A percentile compares a stretch with the other conserved stretches of the same genome.
Conservation (phyloP, 75 land plant species). For the Pseudotsuga menziesii region DNA sequence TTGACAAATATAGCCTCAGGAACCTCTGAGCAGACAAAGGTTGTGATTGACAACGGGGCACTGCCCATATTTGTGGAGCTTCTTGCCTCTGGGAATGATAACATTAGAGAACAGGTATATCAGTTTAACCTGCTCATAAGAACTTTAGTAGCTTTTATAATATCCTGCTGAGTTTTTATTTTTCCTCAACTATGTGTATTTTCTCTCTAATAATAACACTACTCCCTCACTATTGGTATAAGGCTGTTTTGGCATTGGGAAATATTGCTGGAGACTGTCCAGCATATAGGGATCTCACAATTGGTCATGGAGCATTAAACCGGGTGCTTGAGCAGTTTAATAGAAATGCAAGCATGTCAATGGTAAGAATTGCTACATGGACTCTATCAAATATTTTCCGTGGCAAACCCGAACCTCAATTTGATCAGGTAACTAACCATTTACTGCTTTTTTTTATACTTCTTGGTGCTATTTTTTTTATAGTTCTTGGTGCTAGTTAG, state of each 20-base stretch:
- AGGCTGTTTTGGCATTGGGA: constrained; percentile 47
- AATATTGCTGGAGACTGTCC: constrained; percentile 46
- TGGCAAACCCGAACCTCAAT: constrained; percentile 21
- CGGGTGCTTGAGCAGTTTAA: constrained; percentile 29
- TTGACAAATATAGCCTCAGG: constrained; percentile 92
- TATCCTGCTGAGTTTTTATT: too few relatives aligned
- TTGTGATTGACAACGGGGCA: constrained; percentile 87
- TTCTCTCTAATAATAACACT: too few relatives aligned
- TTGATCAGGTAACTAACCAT: constrained; percentile 25
- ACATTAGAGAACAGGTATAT: constrained; percentile 94
- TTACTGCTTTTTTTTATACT: too few relatives aligned
- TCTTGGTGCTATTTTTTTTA: too few relatives aligned
- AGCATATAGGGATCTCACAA: constrained; percentile 31
- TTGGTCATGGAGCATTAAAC: constrained; percentile 35
- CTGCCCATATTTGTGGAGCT: constrained; percentile 83
- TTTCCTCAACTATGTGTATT: too few relatives aligned
- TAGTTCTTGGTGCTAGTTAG: too few relatives aligned
- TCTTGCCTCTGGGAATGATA: constrained; percentile 72
- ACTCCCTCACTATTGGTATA: background rate
- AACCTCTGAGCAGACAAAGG: constrained; percentile 80
- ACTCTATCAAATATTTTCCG: constrained; percentile 30
- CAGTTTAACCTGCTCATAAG: background rate
- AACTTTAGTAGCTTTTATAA: background rate
- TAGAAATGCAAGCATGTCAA: constrained; percentile 28
- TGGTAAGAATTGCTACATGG: constrained; percentile 33